Evolutionary conservation across 192 early-diverging fungal species (phyloP), one percentile per base, ranked within the genome.

Genomic region (Backusella psychrophila): DNA sequence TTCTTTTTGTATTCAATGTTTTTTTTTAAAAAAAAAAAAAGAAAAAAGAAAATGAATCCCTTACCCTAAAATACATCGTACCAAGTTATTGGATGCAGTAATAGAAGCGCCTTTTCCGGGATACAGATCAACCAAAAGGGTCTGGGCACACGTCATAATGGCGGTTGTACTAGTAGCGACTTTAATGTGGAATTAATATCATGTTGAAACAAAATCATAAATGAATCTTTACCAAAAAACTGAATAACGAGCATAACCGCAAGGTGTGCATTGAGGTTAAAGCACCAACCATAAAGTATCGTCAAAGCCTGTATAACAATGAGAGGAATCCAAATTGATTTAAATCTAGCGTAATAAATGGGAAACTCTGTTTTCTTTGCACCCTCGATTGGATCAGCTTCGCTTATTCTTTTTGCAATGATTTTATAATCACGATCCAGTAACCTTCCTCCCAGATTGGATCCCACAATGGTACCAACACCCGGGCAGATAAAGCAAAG

Each of bases 71-170:
- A 77, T 33, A 41, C 80, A 81, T 52, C 80, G 31, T 35, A 41
- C 59, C 34, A 81, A 53, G 21, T 81, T 81, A 33, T 78, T 81
- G 19, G 76, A 70, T 4, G 80, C 80, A 0, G 73, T 73, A 65
- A 81, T 78, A 12, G 76, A 46, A 33, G 80, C 76, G 0, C 76
- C 75, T 14, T 71, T 72, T 23, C 69, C 70, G 0, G 80, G 80
- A 70, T 78, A 81, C 5, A 81, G 33, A 71, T 81, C 80, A 3
- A 81, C 73, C 29, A 81, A 14, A 3, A 81, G 35, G 23, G 80
- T 81, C 6, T 63, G 70, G 1, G 42, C 56, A 12, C 56, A 59
- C 9, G 56, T 59, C 56, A 59, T 59, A 8, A 59, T 26, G 9
- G 56, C 56, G 26, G 56, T 59, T 23, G 56, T 26, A 59, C 56